Base-by-base conservation (phyloP, 352 stramenopile genomes). In the Nothophytophthora sp. region DNA sequence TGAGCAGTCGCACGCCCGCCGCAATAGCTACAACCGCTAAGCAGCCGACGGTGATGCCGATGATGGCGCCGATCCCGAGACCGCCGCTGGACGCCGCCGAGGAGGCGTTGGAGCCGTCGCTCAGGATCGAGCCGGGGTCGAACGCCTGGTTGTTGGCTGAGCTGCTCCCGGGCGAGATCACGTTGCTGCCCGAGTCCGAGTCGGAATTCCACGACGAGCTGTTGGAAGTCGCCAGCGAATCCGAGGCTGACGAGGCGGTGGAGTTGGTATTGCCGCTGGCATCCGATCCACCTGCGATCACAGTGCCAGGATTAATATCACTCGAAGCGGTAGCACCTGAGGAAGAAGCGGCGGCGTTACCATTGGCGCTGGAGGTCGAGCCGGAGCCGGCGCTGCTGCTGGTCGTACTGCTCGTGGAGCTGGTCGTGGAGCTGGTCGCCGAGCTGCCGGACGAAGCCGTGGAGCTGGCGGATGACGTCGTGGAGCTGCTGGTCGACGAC, bases 1-100 rank as follows among this genome's bases (percentile, higher is more conserved):
- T 88, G 48, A 91, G 63, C 50, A 91, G 64, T 39, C 79, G 72
- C 18, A 80, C 78, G 46, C 81, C 81, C 6, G 76, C 76, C 32
- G 85, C 76, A 33, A 89, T 63, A 19, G 81, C 81, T 38, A 91
- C 75, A 33, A 91, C 75, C 6, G 81, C 81, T 53, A 91, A 69
- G 22, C 77, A 89, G 46, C 63, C 81, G n/a, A 91, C 69, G 24
- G 86, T 67, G 36, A 89, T 86, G 16, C 29, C 54, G 33, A 88
- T 83, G 44, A 87, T 67, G 2, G 73, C 47, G 18, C 50, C 49
- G 16, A 86, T 61, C 8, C 63, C 43, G 15, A 86, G 24, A 25
- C 65, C 69, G 12, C 34, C 23, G 0, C 24, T 12, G 22, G 12
- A 19, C 18, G 44, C 40, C 0, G 27, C 32, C 0, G 55, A 50